Evolutionary conservation across 345 rosid genomes (phyloP), one percentile per base, ranked within the genome.

Genomic region (Geranium brycei): DNA sequence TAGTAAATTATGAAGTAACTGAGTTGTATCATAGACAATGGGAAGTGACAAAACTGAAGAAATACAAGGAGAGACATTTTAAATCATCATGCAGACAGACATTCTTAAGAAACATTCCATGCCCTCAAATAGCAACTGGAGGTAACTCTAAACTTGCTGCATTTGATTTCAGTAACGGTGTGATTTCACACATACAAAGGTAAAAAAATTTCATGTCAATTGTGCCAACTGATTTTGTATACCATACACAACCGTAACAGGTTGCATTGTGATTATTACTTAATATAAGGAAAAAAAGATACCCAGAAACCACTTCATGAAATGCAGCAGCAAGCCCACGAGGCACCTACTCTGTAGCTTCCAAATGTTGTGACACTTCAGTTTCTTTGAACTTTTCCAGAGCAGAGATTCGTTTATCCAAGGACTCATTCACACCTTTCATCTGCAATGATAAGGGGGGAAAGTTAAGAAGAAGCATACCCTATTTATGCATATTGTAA

Each of bases 321-420:
- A 64, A 58, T 11, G 53, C 30, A 19, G 68, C 19, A 67, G 58
- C 59, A 62, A 3, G 55, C 69, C 57, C 28, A 35, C 67, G 60
- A 53, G 15, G 13, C 62, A 57, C 31, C 80, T 88, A 86, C 66
- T 88, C 86, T 19, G 83, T 64, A 23, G 77, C 77, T 41, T 84
- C 84, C 61, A 66, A 80, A 17, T 80, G 79, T 58, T 75, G 84
- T 65, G 89, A 70, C 68, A 69, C 83, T 75, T 86, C 91, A 65
- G 68, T 74, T 75, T 72, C 83, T 75, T 82, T 88, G 79, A 82
- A 64, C 64, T 75, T 84, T 75, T 88, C 96, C 76, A 88, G 75
- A 57, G 72, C 62, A 57, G 83, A 84, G 71, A 88, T 79, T 70
- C 90, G 78, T 66, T 73, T 73, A 69, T 88, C 88, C 58, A 88